A percentile compares a stretch with the other conserved stretches of the same genome.
Conservation (phyloP, 2,329 filamentous ascomycete genomes). For the Cladosporium austrohemisphaericum region DNA sequence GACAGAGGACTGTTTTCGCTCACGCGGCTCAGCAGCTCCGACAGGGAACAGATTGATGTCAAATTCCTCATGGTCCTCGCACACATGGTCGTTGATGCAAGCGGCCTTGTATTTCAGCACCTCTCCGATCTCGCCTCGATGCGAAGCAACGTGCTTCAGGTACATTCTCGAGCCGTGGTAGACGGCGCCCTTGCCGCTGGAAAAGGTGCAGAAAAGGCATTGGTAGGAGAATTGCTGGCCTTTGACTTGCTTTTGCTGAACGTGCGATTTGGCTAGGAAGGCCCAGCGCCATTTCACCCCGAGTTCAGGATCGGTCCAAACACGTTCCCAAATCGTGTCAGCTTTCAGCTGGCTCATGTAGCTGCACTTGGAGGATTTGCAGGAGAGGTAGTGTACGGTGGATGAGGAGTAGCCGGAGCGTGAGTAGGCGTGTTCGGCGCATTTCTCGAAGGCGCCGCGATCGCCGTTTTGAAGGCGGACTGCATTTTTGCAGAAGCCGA, state of each 20-base stretch:
- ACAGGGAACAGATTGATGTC: constrained; percentile 46
- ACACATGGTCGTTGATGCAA: constrained; percentile 42
- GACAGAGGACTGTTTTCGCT: constrained; percentile 17
- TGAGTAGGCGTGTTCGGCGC: constrained; percentile 22
- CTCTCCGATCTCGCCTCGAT: constrained; percentile 35
- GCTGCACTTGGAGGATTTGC: constrained; percentile 41
- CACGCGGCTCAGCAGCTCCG: constrained; percentile 5
- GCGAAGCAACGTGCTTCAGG: constrained; percentile 42
- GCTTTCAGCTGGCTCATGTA: constrained; percentile 38
- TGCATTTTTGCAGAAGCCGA: constrained; percentile 46
- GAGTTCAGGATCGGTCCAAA: constrained; percentile 16
- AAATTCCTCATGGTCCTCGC: constrained; percentile 41
- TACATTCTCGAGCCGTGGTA: constrained; percentile 41
- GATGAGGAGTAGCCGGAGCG: constrained; percentile 18
- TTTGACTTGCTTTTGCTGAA: constrained; percentile 33
- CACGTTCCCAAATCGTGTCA: constrained; percentile 28
- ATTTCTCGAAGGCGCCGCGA: constrained; percentile 30
- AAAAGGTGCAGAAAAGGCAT: constrained; percentile 47
- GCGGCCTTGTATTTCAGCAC: constrained; percentile 41
- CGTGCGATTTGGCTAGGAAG: constrained; percentile 47
- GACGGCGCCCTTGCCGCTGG: constrained; percentile 34
- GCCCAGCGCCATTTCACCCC: constrained; percentile 45
- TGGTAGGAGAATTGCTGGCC: constrained; percentile 36
- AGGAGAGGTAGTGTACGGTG: constrained; percentile 34
- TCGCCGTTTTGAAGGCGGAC: constrained; percentile 39